Base-by-base conservation (phyloP, 257 asterid species). In the Solanum pinnatisectum region DNA sequence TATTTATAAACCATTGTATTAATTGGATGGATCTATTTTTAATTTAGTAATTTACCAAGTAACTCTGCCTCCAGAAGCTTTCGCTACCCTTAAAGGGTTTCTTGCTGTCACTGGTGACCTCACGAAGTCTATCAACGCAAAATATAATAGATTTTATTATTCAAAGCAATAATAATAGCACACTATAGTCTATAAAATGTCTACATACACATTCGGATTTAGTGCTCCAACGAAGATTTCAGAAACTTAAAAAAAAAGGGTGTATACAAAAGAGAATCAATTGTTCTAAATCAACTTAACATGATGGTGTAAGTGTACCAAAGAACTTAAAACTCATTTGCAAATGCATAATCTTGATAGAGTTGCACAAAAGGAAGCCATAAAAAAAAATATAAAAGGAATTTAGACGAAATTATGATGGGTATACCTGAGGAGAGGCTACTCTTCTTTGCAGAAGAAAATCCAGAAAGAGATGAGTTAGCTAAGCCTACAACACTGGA, bases 401-500 rank as follows among this genome's bases (percentile, higher is more conserved):
- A 74, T 37, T 37, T 36, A 5, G 83, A 11, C 22, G 11, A 8
- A 77, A 60, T 5, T 4, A 67, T n/a, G 27, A 18, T 33, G 25
- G 15, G 79, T 35, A 35, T 82, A 94, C 98, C 98, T 86, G 98
- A 93, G 88, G 91, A 72, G 86, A 94, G 95, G 90, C 79, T 83
- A 44, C 87, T 42, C 87, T 88, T 93, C 72, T 89, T 93, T 32
- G 97, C 91, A 52, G 96, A 91, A 87, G 93, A 91, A 83, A 89
- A 79, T 60, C 89, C 67, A 8, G 93, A 86, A 52, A 88, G 87
- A 65, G 95, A 81, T 83, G 97, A 91, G 67, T 91, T 86, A 89
- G 93, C 96, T 92, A 96, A 91, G 86, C 98, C 99, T 15, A 89
- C 92, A 46, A 94, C 92, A 83, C 95, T 78, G 59, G 95, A 94